Evolutionary conservation across 441 rosid species (phyloP).

Genomic region (Heliophila coronopifolia): DNA sequence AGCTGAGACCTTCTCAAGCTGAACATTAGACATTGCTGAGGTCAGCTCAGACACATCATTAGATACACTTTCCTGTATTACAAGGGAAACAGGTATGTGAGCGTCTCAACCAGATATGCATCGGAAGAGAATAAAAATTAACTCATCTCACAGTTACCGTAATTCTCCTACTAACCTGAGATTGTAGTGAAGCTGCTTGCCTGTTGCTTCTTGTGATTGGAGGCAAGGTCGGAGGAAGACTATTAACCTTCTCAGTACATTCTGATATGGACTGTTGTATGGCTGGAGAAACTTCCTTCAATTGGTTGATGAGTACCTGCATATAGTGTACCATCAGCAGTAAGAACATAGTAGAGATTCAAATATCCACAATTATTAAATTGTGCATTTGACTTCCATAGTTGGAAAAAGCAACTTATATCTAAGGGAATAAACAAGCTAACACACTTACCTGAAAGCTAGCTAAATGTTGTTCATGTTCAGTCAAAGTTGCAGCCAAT

Average conservation of each 20-base stretch:
- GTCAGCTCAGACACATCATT: conserved; percentile 65
- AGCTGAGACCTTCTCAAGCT: conserved; percentile 73
- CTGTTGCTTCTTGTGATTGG: conserved; percentile 50
- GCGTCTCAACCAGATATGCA: conserved; percentile 3
- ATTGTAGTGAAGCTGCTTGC: conserved; percentile 58
- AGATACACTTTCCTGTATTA: conserved; percentile 62
- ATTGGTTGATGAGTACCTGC: conserved; percentile 92
- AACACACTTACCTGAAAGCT: conserved; percentile 74
- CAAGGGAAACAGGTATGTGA: conserved; percentile 12
- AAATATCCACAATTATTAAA: not conserved
- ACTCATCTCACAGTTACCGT: conserved; percentile 37
- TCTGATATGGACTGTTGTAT: conserved; percentile 83
- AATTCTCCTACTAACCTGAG: conserved; percentile 73
- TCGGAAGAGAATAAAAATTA: not conserved
- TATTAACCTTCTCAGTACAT: conserved; percentile 72
- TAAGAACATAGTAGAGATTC: conserved; percentile 17
- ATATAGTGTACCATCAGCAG: conserved; percentile 22
- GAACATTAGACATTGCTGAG: conserved; percentile 63
- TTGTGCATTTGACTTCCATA: conserved; percentile 7
- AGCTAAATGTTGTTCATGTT: conserved; percentile 97
- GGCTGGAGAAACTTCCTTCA: conserved; percentile 90
- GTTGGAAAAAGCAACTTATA: conserved; percentile 12
- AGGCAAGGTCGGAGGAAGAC: conserved; percentile 66
- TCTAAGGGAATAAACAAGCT: conserved; percentile 2
- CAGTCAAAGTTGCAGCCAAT: conserved; percentile 78